phyloP scores from a whole-genome alignment of 2,329 filamentous ascomycete genomes.

The Colletotrichum cuscutae region DNA sequence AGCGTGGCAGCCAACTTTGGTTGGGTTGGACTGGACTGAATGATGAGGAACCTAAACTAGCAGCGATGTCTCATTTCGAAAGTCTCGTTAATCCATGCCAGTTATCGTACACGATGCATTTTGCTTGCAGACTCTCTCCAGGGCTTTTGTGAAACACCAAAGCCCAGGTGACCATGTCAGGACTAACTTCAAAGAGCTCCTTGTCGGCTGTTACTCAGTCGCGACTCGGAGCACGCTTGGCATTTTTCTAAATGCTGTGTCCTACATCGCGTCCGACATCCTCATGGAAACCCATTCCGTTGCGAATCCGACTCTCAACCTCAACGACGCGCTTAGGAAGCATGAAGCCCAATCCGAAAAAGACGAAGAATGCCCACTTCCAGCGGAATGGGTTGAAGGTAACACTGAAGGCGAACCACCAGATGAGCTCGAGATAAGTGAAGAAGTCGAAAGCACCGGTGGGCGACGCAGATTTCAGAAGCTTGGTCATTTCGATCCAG shows the following conservation, averaged over 20 bases:
- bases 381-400: constrained; percentile 86
- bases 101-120: neutral
- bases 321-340: constrained; percentile 75
- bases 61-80: neutral
- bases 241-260: constrained; percentile 42
- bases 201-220: neutral
- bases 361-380: constrained; percentile 90
- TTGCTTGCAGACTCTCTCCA: neutral
- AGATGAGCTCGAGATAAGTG: constrained; percentile 85
- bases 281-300: constrained; percentile 56
- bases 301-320: constrained; percentile 70
- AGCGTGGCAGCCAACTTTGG: neutral
- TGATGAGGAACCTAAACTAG: too few species aligned
- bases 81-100: neutral
- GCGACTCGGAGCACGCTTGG: neutral
- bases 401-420: constrained; percentile 86
- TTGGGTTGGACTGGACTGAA: neutral
- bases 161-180: neutral
- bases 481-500: constrained; percentile 86
- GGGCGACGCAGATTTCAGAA: constrained; percentile 76
- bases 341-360: constrained; percentile 76
- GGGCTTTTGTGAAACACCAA: neutral
- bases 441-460: constrained; percentile 89
- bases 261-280: constrained; percentile 44
- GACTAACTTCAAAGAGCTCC: neutral